These are phyloP conservation scores for Trebouxia sp. DNA, from an alignment of 139 green algal genomes.

Conservation along the genomic window DNA sequence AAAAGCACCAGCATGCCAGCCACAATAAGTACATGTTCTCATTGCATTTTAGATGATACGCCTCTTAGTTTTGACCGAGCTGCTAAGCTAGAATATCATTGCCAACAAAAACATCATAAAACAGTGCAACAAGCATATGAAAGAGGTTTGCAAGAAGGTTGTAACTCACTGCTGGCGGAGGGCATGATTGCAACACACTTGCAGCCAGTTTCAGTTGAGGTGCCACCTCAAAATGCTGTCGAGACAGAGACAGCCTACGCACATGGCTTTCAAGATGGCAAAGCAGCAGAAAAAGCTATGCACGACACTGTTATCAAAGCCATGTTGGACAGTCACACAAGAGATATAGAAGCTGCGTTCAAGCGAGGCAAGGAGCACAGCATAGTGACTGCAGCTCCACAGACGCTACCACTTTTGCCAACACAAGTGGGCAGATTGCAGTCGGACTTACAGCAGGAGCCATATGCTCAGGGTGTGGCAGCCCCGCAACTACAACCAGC, in stretches of 20 bases:
- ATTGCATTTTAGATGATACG: slow-evolving; percentile 14
- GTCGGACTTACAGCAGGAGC: slow-evolving; percentile 11
- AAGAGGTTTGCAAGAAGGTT: slow-evolving; percentile 19
- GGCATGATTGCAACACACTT: slow-evolving; percentile 10
- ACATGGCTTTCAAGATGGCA: slow-evolving; percentile 19
- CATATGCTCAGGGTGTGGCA: slow-evolving; percentile 10
- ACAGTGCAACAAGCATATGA: slow-evolving; percentile 7
- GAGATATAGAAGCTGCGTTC: slow-evolving; percentile 6
- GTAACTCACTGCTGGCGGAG: not conserved
- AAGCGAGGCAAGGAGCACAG: slow-evolving; percentile 10
- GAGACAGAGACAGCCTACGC: slow-evolving; percentile 11
- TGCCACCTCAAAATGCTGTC: slow-evolving; percentile 15
- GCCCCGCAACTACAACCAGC: slow-evolving; percentile 3
- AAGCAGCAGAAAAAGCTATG: slow-evolving; percentile 17
- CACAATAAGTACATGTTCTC: not conserved
- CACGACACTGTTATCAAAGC: slow-evolving; percentile 22
- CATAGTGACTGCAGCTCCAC: slow-evolving; percentile 5
- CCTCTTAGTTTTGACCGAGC: not conserved
- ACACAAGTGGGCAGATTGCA: slow-evolving; percentile 5
- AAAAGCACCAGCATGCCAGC: slow-evolving; percentile 18
- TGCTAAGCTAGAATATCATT: slow-evolving; percentile 13
- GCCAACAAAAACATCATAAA: slow-evolving; percentile 2
- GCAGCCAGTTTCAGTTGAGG: slow-evolving; percentile 9
- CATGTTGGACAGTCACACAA: slow-evolving; percentile 19
- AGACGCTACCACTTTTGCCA: slow-evolving; percentile 16